Percentiles rank a stretch among this genome's conserved stretches.
These are phyloP conservation scores for Scheffersomyces stipitis DNA, from an alignment of 805 yeast genomes.

Conservation along the genomic window DNA sequence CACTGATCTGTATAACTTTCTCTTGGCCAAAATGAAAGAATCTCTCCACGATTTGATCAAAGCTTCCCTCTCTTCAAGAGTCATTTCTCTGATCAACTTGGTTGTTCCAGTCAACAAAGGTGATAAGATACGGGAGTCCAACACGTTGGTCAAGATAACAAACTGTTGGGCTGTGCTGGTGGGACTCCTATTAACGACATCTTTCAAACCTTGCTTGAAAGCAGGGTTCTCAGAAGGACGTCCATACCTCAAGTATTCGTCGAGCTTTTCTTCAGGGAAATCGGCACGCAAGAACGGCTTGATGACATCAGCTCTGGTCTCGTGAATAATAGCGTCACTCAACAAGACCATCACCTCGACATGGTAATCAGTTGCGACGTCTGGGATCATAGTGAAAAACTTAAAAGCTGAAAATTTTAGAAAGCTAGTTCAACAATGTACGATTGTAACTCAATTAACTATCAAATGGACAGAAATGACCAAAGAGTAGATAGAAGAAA, in stretches of 20 bases:
- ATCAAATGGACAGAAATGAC: no score
- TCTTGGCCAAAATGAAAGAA: slow-evolving; percentile 36
- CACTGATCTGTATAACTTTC: slow-evolving; percentile 35
- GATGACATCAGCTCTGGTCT: slow-evolving; percentile 26
- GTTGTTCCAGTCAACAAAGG: slow-evolving; percentile 32
- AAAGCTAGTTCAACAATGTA: no score
- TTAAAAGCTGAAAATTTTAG: no score
- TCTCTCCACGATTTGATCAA: slow-evolving; percentile 40
- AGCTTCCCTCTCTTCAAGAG: slow-evolving; percentile 26
- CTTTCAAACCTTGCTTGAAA: slow-evolving; percentile 16
- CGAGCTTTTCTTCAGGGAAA: slow-evolving; percentile 27
- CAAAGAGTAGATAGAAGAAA: no score
- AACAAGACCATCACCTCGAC: slow-evolving; percentile 26
- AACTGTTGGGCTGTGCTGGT: slow-evolving; percentile 19
- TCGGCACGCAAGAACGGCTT: slow-evolving; percentile 21
- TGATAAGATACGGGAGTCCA: slow-evolving; percentile 29
- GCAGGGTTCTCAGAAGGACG: slow-evolving; percentile 32
- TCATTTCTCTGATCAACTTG: slow-evolving; percentile 38
- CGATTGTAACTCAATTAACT: no score
- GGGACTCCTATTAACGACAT: slow-evolving; percentile 14
- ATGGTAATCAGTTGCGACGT: slow-evolving; percentile 15
- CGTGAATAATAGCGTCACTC: slow-evolving; percentile 37
- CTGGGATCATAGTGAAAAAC: no score
- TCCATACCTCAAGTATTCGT: slow-evolving; percentile 25
- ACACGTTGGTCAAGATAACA: slow-evolving; percentile 21